Base-by-base conservation (phyloP, 345 rosid species). In the Brassica nigra region DNA sequence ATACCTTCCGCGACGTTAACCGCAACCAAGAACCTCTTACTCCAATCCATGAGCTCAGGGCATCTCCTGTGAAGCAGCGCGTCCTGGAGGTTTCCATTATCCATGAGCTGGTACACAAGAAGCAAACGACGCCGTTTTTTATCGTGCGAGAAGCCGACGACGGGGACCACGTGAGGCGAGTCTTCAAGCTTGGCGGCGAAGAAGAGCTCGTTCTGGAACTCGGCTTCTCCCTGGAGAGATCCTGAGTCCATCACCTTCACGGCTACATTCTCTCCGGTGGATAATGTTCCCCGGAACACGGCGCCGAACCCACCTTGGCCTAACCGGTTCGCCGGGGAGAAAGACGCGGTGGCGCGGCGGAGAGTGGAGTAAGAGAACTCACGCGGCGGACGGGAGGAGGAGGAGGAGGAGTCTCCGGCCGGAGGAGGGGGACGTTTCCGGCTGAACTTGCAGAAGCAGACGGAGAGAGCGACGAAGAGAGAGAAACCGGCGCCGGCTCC, bases 211-310 rank as follows among this genome's bases (percentile, higher is more conserved):
- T 95, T 95, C 42, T 95, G 93, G 78, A 95, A 95, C 87, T 95
- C 99, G 0, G 97, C 84, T 85, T 95, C 99, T 3, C 97, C 97
- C 65, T 95, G 99, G 18, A 95, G 88, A 33, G 99, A 93, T 39
- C 92, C 94, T 7, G 90, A 87, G 82, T 93, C 99, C 98, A 95
- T 93, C 42, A 91, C 90, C 80, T 95, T 95, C 59, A 95, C 95
- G 65, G 99, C 99, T 15, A 93, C 84, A 14, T 81, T 68, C 49
- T 74, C 28, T 1, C 77, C 76, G 28, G 57, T 18, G 31, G 82
- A 85, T 9, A 89, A 81, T 9, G 88, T 81, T 11, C 89, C 96
- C 4, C 91, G 86, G 79, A 81, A 95, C 4, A 95, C 98, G 27
- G 87, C 89, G 36, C 99, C 97, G 47, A 89, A 92, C 2, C 97